phyloP scores from a whole-genome alignment of 352 stramenopile genomes.

The Elongisporangium anandrum region DNA sequence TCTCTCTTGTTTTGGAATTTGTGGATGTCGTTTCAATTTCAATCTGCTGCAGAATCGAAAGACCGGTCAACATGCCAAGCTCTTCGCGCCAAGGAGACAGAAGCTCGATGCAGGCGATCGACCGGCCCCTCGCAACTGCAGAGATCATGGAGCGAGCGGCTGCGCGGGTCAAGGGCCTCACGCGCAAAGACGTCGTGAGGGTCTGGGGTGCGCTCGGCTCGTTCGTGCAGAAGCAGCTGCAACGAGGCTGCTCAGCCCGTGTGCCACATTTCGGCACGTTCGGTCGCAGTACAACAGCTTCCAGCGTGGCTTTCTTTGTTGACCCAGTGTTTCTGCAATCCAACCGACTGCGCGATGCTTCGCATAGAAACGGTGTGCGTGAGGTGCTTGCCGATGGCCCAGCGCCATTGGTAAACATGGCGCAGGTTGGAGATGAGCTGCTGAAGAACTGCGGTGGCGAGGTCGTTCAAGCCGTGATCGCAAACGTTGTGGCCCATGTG shows the following conservation, averaged over 20 bases:
- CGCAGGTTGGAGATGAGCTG: conserved; percentile 23
- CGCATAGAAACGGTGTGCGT: conserved; percentile 13
- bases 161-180: conserved; percentile 25
- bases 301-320: conserved; percentile 37
- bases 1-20: too few species aligned
- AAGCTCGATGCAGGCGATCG: too few species aligned
- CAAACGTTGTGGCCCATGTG: conserved; percentile 34
- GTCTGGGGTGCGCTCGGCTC: conserved; percentile 38
- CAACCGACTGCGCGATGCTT: conserved; percentile 34
- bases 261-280: conserved; percentile 38
- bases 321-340: conserved; percentile 34
- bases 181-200: conserved; percentile 18
- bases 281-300: conserved; percentile 22
- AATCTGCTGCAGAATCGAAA: too few species aligned
- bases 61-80: too few species aligned
- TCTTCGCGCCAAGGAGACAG: too few species aligned
- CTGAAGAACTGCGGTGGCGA: conserved; percentile 38
- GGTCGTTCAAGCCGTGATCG: conserved; percentile 30
- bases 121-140: conserved; percentile 24
- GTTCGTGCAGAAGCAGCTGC: conserved; percentile 27
- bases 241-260: conserved; percentile 14
- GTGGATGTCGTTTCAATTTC: too few species aligned
- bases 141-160: conserved; percentile 41
- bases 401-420: conserved; percentile 20
- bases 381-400: conserved; percentile 15